A percentile compares a stretch with the other conserved stretches of the same genome.
phyloP scores from a whole-genome alignment of 345 rosid genomes.

The Eucalyptus cloeziana region DNA sequence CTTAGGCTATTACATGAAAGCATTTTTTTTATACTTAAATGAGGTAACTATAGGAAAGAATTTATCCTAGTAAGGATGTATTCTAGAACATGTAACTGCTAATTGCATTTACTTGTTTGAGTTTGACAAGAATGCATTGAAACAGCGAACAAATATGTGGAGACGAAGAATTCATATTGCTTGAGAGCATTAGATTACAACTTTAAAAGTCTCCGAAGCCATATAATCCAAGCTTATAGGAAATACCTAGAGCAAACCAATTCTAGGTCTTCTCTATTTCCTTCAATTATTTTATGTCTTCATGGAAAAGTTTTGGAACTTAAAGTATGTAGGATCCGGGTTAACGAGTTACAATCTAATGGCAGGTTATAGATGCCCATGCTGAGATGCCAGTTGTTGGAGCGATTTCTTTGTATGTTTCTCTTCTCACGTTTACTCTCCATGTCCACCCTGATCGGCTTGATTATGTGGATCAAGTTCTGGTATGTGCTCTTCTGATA shows the following conservation, averaged over 20 bases:
- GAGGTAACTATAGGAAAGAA: not conserved
- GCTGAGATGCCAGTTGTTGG: constrained; percentile 80
- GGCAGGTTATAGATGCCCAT: constrained; percentile 82
- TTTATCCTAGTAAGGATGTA: not conserved
- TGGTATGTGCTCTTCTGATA: constrained; percentile 42
- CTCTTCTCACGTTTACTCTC: constrained; percentile 82
- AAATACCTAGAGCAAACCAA: not conserved
- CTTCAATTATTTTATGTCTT: not conserved
- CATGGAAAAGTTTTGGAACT: not conserved
- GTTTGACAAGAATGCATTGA: not conserved
- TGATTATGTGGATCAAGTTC: constrained; percentile 88
- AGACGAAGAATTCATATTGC: not conserved
- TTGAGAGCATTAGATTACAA: not conserved
- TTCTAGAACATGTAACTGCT: not conserved
- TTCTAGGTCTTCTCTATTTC: not conserved
- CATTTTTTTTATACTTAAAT: not conserved
- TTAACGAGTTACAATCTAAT: not conserved
- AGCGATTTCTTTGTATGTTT: constrained; percentile 70
- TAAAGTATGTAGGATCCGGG: not conserved
- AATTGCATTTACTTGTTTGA: not conserved
- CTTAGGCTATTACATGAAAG: not conserved
- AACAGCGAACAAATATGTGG: not conserved
- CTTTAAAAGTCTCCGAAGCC: not conserved
- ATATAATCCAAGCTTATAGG: not conserved
- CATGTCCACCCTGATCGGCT: constrained; percentile 88